Base-by-base conservation (phyloP, 2,329 filamentous ascomycete species). In the Hypoxylon sp. region DNA sequence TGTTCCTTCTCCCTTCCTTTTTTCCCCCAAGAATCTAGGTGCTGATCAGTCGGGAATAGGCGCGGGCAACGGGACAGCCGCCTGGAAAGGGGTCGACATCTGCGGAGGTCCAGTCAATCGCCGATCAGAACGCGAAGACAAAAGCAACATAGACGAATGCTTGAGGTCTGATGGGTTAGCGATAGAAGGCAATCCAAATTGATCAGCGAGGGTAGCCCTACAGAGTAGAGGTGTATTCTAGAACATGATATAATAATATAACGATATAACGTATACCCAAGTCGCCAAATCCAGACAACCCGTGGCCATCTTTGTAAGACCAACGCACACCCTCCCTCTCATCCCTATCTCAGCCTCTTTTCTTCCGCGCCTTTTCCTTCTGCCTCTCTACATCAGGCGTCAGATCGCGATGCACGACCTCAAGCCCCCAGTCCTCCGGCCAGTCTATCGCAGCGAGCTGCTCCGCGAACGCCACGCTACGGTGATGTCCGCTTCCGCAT, bases 71-170 rank as follows among this genome's bases (percentile, higher is more conserved):
- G 3, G 65, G 69, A n/a, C 63, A 62, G 21, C 56, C 52, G 1
- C 69, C 67, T 0, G 60, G 64, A 3, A 71, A 67, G 53, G 63
- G 67, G 5, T 73, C 68, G 10, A 60, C 62, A 0, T 67, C 68
- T n/a, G 70, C 70, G 1, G 47, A 62, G n/a, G 63, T 70, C 11
- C 69, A 72, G 62, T 65, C 64, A 1, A 35, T 70, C 33, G 69
- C 69, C 4, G 68, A 70, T 15, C 56, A 69, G 35, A 72, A 71
- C 24, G 65, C 48, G 27, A 61, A 65, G 23, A 17, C 17, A 1
- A 48, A 40, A 17, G 10, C 3, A 6, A 13, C 20, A 3, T 48
- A 29, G 27, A 29, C 9, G 3, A 11, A 11, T 29, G 27, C 13
- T 29, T 10, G 27, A 29, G 8, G 27, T 10, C 8, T 10, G 13